Conservation (phyloP, 1,284 basidiomycete species). For the Moesziomyces parantarcticus region DNA sequence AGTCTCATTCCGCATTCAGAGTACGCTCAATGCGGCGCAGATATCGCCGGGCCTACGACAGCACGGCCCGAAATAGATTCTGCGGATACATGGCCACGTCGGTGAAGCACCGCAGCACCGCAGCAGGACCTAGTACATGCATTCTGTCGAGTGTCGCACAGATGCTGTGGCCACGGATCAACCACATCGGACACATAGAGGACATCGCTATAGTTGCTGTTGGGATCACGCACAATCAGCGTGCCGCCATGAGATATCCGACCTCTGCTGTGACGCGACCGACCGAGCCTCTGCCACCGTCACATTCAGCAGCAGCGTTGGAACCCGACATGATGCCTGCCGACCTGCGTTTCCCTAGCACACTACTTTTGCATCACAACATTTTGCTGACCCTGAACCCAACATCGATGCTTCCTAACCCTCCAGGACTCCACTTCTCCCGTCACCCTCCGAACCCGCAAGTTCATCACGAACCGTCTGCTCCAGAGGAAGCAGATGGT, state of each 20-base stretch:
- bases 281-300: no score
- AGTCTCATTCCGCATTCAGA: no score
- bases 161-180: no score
- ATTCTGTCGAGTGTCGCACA: no score
- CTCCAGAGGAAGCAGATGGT: constrained; percentile 83
- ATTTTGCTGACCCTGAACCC: background rate
- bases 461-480: constrained; percentile 99
- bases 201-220: background rate
- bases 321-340: constrained; percentile 8
- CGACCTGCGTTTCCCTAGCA: background rate
- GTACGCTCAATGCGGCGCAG: no score
- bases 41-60: background rate
- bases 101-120: no score
- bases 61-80: background rate
- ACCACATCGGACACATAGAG: background rate
- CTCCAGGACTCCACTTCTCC: constrained; percentile 81
- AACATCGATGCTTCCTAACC: background rate
- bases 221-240: no score
- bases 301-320: constrained; percentile 8
- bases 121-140: no score
- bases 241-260: no score
- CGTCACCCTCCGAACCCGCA: constrained; percentile 96
- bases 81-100: no score
- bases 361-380: constrained; percentile 1
- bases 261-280: no score